Conservation (phyloP, 768 basidiomycete genomes). For the Phlegmacium glaucopus region DNA sequence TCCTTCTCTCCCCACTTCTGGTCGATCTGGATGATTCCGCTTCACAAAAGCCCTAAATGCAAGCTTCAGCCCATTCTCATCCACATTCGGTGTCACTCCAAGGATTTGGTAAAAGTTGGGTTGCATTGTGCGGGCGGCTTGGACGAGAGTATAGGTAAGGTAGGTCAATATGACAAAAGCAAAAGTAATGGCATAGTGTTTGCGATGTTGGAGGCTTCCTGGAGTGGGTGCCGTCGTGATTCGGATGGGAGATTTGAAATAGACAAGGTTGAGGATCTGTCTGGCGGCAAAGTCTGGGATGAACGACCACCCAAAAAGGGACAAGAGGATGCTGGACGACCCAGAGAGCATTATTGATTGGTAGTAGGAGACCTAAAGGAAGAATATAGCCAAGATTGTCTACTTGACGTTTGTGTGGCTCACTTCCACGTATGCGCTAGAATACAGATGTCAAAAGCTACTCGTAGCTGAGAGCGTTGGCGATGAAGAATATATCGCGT, state of each 20-base stretch:
- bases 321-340: constrained; percentile 19
- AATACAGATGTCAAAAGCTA: too few species aligned
- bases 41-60: constrained; percentile 77
- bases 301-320: constrained; percentile 60
- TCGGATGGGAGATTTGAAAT: constrained; percentile 30
- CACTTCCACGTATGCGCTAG: too few species aligned
- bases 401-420: too few species aligned
- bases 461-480: too few species aligned
- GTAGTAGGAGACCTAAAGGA: too few species aligned
- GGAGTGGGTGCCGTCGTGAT: constrained; percentile 34
- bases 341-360: constrained; percentile 2
- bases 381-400: too few species aligned
- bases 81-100: constrained; percentile 55
- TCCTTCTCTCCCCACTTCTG: constrained; percentile 50
- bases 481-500: too few species aligned
- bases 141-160: constrained; percentile 60
- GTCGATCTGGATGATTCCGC: constrained; percentile 74
- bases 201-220: constrained; percentile 42
- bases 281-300: constrained; percentile 62
- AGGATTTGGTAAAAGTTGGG: constrained; percentile 82
- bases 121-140: constrained; percentile 51
- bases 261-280: constrained; percentile 44
- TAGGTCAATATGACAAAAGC: constrained; percentile 62
- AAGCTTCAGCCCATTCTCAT: constrained; percentile 62
- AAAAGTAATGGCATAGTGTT: constrained; percentile 64